These are phyloP conservation scores for Penstemon newberryi DNA, from an alignment of 257 asterid species.

Conservation along the genomic window DNA sequence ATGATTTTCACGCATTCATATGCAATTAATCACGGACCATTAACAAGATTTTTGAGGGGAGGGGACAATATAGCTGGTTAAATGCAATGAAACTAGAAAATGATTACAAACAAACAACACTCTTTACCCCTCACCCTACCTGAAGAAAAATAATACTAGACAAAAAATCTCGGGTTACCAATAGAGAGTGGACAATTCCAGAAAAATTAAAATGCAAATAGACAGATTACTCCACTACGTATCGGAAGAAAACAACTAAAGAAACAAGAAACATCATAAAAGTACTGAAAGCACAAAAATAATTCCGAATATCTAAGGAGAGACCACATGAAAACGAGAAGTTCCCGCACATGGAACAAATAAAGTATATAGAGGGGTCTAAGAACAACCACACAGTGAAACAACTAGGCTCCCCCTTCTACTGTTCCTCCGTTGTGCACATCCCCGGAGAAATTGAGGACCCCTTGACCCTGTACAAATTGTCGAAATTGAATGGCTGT, in stretches of 20 bases:
- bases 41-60: slow-evolving; percentile 2
- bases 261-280: neutral
- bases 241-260: no score
- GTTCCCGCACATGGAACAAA: slow-evolving; percentile 19
- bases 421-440: no score
- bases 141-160: neutral
- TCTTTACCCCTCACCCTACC: neutral
- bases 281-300: neutral
- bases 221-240: neutral
- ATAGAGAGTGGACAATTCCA: neutral
- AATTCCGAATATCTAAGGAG: neutral
- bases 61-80: slow-evolving; percentile 17
- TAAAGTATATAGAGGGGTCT: slow-evolving; percentile 5
- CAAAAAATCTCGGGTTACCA: neutral
- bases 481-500: no score
- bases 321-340: slow-evolving; percentile 4
- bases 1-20: neutral
- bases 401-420: neutral
- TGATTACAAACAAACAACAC: neutral
- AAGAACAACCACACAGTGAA: slow-evolving; percentile 13
- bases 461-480: no score
- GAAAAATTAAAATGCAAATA: neutral
- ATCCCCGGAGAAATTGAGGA: no score
- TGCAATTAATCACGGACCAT: slow-evolving; percentile 11
- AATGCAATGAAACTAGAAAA: slow-evolving; percentile 3